These are phyloP conservation scores for Alternaria panax DNA, from an alignment of 2,329 filamentous ascomycete genomes.

Conservation along the genomic window DNA sequence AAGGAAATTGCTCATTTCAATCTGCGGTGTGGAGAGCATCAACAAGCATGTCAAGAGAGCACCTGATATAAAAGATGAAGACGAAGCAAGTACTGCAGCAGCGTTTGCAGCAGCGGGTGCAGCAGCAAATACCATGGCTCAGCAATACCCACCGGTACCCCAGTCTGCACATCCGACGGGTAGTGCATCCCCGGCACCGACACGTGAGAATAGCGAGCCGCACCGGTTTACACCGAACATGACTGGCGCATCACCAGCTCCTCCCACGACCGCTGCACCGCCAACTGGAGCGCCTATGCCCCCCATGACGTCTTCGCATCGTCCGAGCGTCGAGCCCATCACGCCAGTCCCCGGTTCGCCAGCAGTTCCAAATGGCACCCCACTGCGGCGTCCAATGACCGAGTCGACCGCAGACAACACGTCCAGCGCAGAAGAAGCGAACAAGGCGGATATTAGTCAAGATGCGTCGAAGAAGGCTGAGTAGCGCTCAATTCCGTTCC, in stretches of 20 bases:
- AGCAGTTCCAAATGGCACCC: constrained; percentile 37
- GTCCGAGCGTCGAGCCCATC: constrained; percentile 48
- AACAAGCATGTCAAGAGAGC: constrained; percentile 24
- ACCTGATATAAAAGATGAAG: constrained; percentile 19
- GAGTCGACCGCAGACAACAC: constrained; percentile 24
- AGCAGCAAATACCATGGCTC: constrained; percentile 30
- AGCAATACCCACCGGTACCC: constrained; percentile 2
- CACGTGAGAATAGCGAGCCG: constrained; percentile 23
- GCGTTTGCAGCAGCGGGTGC: constrained; percentile 46
- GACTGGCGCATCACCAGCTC: constrained; percentile 23
- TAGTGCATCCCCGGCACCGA: constrained; percentile 9
- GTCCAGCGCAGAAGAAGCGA: constrained; percentile 17
- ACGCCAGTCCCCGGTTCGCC: constrained; percentile 48
- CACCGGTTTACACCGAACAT: constrained; percentile 42
- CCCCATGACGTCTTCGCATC: constrained; percentile 26
- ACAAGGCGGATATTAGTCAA: constrained; percentile 11
- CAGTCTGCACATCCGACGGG: constrained; percentile 6
- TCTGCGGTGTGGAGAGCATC: constrained; percentile 32
- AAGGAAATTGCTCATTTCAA: constrained; percentile 31
- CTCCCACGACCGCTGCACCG: constrained; percentile 3
- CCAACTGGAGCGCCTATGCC: constrained; percentile 18
- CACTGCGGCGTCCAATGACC: constrained; percentile 25
- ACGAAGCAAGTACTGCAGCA: constrained; percentile 39
- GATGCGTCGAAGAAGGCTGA: constrained; percentile 7
- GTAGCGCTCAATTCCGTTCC: constrained; percentile 2